Base-by-base conservation (phyloP, 2,329 filamentous ascomycete genomes). In the Epichloe elymi region DNA sequence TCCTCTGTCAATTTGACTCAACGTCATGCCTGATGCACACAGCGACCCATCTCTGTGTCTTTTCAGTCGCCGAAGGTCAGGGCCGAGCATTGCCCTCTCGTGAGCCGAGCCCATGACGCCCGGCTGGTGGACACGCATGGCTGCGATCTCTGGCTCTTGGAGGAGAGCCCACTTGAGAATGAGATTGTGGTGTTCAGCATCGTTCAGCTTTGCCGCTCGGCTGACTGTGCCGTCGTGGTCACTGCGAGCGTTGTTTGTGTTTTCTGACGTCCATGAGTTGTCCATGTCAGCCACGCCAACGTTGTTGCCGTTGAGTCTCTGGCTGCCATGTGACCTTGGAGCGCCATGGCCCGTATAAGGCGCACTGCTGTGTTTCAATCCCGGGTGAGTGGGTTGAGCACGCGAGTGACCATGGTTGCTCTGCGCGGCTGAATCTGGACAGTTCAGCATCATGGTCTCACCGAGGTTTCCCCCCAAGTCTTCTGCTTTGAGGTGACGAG, bases 141-240 rank as follows among this genome's bases (percentile, higher is more conserved):
- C 51, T 19, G 51, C 51, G 33, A 52, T 50, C 5, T 52, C 19
- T 3, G 42, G 47, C 38, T 52, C 51, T 11, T 52, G 47, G 7
- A 46, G 37, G 2, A 50, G 5, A 41, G 48, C 48, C 51, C 51
- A 52, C 38, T 20, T 38, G 4, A 49, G 38, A 14, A 52, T 50
- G 17, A 50, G 42, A n/a, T 26, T 47, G 12, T 52, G 51, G 12
- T 43, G 38, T 5, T 48, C 17, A n/a, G 46, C 38, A 42, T 42
- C 17, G 30, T 42, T 36, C 26, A 42, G 30, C 30, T 23, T 30
- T n/a, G 19, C 17, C 20, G 10, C 15, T 35, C 15, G 30, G 4
- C 30, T 15, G 2, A 15, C 43, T 12, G 17, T 36, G 26, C n/a
- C 30, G 11, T 35, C n/a, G 11, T 17, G 8, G 11, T 17, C 26